These are phyloP conservation scores for Fonsecaea nubica DNA, from an alignment of 2,329 filamentous ascomycete species.

Conservation along the genomic window DNA sequence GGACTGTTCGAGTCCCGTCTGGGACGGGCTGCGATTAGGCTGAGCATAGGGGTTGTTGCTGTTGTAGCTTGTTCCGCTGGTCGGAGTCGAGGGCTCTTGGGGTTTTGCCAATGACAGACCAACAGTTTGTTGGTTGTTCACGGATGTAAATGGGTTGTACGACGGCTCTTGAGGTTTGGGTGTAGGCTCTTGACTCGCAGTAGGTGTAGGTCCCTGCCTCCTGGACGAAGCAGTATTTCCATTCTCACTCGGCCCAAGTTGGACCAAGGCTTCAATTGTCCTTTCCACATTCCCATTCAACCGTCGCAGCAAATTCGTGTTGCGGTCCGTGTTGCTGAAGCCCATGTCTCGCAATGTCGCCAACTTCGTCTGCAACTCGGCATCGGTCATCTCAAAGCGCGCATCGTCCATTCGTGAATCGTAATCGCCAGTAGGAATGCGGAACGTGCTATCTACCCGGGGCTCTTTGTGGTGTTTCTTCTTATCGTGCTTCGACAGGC, in stretches of 20 bases:
- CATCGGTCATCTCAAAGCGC: conserved; percentile 34
- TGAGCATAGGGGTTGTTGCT: conserved; percentile 43
- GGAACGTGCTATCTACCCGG: conserved; percentile 38
- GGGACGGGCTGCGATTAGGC: conserved; percentile 43
- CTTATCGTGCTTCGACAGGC: conserved; percentile 57
- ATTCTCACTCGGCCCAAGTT: conserved; percentile 71
- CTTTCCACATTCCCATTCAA: conserved; percentile 84
- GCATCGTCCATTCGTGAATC: conserved; percentile 35
- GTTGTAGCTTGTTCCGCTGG: conserved; percentile 24
- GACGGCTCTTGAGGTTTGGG: conserved; percentile 29
- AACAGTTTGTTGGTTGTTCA: conserved; percentile 28
- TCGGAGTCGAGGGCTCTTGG: conserved; percentile 29
- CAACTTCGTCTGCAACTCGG: conserved; percentile 75
- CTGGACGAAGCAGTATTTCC: conserved; percentile 11
- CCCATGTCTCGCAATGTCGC: conserved; percentile 85
- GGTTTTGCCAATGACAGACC: conserved; percentile 41
- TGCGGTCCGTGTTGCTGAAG: conserved; percentile 82
- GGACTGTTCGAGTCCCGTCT: conserved; percentile 67
- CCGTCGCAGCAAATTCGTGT: conserved; percentile 79
- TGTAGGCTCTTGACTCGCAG: conserved; percentile 6
- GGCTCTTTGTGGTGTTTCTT: conserved; percentile 46
- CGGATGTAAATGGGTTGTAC: conserved; percentile 33
- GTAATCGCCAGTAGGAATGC: conserved; percentile 36
- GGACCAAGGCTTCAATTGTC: conserved; percentile 81
- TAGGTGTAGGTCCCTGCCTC: conserved; percentile 1